Base-by-base conservation (phyloP, 345 rosid species). In the thale cress (Arabidopsis thaliana) region DNA sequence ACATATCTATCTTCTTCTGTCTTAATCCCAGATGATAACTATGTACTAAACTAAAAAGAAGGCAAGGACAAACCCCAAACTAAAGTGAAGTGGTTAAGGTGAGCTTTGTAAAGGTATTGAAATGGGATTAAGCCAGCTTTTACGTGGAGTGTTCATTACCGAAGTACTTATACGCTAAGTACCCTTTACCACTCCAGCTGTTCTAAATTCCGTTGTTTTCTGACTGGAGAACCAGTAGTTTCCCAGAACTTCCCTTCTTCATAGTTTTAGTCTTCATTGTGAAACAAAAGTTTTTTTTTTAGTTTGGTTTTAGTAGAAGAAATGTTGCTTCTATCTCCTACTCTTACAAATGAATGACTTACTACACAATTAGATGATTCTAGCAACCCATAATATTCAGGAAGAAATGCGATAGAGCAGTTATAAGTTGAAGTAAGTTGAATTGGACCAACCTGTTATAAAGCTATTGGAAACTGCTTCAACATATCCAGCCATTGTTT, bases 381-480 rank as follows among this genome's bases (percentile, higher is more conserved):
- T 55, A 4, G 41, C n/a, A 57, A 69, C 40, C 22, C 16, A 13
- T 25, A 8, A 28, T 20, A 41, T 6, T 37, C 45, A 5, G 8
- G 2, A 6, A n/a, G 62, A 45, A 14, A 34, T 22, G 51, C 2
- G 22, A 9, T 2, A 9, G 50, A 64, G 7, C 42, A 61, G 7
- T 60, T 38, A 73, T 36, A 63, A 53, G 45, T 20, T 0, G 11
- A 41, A 24, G 52, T 22, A 64, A 24, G 66, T 45, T 13, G 23
- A 45, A 63, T 20, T 68, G 41, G 50, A 79, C 80, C 7, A 76
- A 93, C 99, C 99, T 69, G 99, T 92, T 71, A 90, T 83, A 67
- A 95, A 95, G 80, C 98, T 86, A 80, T 83, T 82, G 36, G 93
- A 86, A 65, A 93, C 88, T 11, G 93, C 90, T 84, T 90, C 94